Evolutionary conservation across 2,329 filamentous ascomycete species (phyloP).

Genomic region (Paraphaeosphaeria minitans): DNA sequence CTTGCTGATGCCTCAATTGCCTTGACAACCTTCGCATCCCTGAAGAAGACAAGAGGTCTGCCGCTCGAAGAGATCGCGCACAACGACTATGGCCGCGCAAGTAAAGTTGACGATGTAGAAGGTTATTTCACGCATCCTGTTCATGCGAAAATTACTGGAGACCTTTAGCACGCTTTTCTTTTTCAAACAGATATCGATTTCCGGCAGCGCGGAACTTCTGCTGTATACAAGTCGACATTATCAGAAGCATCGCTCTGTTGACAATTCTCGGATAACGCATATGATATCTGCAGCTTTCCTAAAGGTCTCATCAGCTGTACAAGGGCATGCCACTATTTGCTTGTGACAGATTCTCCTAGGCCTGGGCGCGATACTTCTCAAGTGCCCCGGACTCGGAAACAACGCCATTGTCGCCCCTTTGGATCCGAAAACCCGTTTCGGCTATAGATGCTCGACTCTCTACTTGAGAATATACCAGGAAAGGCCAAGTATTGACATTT

Average conservation of each 20-base stretch:
- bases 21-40: conserved; percentile 44
- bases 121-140: neutral
- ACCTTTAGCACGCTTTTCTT: neutral
- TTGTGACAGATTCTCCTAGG: neutral
- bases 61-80: conserved; percentile 44
- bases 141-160: neutral
- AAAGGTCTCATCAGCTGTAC: neutral
- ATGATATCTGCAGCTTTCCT: neutral
- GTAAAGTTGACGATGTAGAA: conserved; percentile 12
- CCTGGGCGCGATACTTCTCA: neutral
- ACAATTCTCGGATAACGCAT: neutral
- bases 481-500: neutral
- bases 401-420: neutral
- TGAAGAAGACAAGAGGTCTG: conserved; percentile 46
- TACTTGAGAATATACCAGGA: neutral
- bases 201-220: neutral
- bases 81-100: conserved; percentile 13
- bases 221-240: neutral
- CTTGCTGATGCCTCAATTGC: conserved; percentile 53
- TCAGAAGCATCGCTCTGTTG: neutral
- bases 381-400: neutral
- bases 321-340: neutral
- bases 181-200: neutral
- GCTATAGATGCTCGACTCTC: neutral
- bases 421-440: neutral